Conservation (phyloP, 208 protist species). For the Acanthamoeba sp. region DNA sequence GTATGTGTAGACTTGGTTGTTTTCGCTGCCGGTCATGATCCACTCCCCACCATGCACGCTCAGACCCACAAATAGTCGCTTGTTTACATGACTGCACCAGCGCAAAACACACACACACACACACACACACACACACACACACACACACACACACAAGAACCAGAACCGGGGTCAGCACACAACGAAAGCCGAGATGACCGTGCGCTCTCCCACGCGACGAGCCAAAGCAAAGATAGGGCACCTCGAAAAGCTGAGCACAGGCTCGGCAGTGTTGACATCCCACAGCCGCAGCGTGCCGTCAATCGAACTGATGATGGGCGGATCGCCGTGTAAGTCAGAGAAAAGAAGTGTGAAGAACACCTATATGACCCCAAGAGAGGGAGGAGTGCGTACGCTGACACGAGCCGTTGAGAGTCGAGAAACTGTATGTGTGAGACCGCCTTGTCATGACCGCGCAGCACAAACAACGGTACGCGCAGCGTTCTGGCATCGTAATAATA, state of each 20-base stretch:
- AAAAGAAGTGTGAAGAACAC: background rate
- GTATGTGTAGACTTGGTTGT: conserved; percentile 81
- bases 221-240: background rate
- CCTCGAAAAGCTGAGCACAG: conserved; percentile 24
- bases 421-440: conserved; percentile 83
- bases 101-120: background rate
- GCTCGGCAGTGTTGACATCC: conserved; percentile 53
- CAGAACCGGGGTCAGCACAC: no score
- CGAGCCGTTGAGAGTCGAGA: conserved; percentile 70
- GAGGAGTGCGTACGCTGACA: conserved; percentile 63
- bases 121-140: no score
- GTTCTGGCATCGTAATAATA: conserved; percentile 82
- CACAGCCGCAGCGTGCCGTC: conserved; percentile 77
- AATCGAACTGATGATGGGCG: conserved; percentile 22
- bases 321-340: no score
- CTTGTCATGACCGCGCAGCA: conserved; percentile 81
- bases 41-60: conserved; percentile 74
- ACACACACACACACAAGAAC: no score
- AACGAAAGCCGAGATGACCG: no score
- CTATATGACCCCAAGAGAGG: background rate
- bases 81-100: conserved; percentile 79
- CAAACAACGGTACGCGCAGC: conserved; percentile 52
- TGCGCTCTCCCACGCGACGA: no score
- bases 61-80: conserved; percentile 84
- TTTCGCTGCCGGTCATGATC: conserved; percentile 81